A percentile compares a stretch with the other conserved stretches of the same genome.
phyloP scores from a whole-genome alignment of 805 yeast species.

The Candida incommunis region DNA sequence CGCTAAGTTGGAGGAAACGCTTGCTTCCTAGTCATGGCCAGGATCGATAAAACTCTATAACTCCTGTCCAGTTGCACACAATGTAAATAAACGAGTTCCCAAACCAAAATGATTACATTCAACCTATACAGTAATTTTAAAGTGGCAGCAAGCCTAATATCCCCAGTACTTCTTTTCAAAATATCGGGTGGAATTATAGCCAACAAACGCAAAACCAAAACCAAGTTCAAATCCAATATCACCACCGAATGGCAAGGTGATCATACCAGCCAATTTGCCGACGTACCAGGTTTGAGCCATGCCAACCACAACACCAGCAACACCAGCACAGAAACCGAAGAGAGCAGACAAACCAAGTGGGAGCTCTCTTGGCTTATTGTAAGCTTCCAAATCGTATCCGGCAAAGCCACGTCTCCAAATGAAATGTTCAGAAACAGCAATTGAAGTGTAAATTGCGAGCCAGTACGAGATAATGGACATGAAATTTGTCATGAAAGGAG shows the following conservation, averaged over 20 bases:
- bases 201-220: slow-evolving; percentile 49
- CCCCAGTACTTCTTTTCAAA: slow-evolving; percentile 44
- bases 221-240: slow-evolving; percentile 81
- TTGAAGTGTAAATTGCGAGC: slow-evolving; percentile 70
- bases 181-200: slow-evolving; percentile 43
- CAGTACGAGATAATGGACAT: slow-evolving; percentile 89
- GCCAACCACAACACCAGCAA: slow-evolving; percentile 74
- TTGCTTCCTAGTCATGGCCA: too few species aligned
- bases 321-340: slow-evolving; percentile 68
- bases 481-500: slow-evolving; percentile 62
- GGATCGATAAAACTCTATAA: too few species aligned
- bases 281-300: slow-evolving; percentile 78
- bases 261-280: slow-evolving; percentile 47
- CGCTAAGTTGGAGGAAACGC: too few species aligned
- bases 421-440: slow-evolving; percentile 70
- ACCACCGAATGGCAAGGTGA: slow-evolving; percentile 39
- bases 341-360: slow-evolving; percentile 74
- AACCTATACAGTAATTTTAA: background rate
- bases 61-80: too few species aligned
- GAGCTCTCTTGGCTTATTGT: slow-evolving; percentile 39
- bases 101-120: too few species aligned
- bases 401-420: slow-evolving; percentile 51
- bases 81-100: too few species aligned
- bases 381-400: slow-evolving; percentile 50
- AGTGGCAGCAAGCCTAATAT: background rate